Percentiles rank a stretch among this genome's conserved stretches.
Evolutionary conservation across 495 filamentous ascomycete species (phyloP).

Genomic region (Aspergillus sclerotioniger): DNA sequence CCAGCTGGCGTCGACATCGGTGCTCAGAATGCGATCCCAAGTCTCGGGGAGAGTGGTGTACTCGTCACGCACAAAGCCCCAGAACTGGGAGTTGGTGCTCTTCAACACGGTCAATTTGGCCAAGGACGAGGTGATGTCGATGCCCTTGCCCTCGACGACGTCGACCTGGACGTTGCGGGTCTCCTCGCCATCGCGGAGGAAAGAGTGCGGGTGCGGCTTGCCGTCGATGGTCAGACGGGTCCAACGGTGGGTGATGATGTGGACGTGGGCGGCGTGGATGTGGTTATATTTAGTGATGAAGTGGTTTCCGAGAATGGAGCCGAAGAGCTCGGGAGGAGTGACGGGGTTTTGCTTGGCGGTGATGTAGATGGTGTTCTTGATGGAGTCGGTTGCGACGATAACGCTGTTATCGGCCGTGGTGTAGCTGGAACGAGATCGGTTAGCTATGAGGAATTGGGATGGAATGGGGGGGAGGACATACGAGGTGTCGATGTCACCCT

Average conservation of each 20-base stretch:
- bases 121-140: constrained; percentile 70
- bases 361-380: constrained; percentile 98
- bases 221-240: constrained; percentile 85
- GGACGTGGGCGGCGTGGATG: constrained; percentile 78
- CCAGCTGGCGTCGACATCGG: constrained; percentile 85
- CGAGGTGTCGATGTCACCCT: constrained; percentile 88
- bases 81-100: constrained; percentile 95
- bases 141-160: constrained; percentile 57
- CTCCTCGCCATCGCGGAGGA: constrained; percentile 85
- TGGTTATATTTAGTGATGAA: constrained; percentile 85
- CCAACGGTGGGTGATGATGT: constrained; percentile 85
- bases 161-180: constrained; percentile 59
- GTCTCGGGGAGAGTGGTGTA: constrained; percentile 88
- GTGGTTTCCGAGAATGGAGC: constrained; percentile 76
- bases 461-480: constrained; percentile 40
- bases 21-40: constrained; percentile 92
- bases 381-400: constrained; percentile 93
- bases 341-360: constrained; percentile 90
- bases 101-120: constrained; percentile 84
- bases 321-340: constrained; percentile 90
- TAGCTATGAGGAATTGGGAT: constrained; percentile 4
- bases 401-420: constrained; percentile 93
- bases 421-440: constrained; percentile 56
- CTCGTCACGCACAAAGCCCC: constrained; percentile 89
- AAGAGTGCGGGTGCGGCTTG: constrained; percentile 93